phyloP scores from a whole-genome alignment of 176 grass and related monocot species.

The Oryza coarctata region DNA sequence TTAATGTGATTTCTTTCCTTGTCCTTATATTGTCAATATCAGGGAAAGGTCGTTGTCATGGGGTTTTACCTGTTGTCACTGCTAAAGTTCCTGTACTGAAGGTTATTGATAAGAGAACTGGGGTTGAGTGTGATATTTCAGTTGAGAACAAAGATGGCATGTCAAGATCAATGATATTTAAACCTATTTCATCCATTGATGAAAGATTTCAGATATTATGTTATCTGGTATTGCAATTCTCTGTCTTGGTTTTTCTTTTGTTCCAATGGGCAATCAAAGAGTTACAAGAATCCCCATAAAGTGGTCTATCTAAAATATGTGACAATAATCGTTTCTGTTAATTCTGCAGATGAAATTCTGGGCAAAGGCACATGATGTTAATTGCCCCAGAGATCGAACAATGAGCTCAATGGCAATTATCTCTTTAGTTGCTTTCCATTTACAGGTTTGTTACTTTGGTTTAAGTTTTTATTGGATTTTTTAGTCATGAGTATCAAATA shows the following conservation, averaged over 20 bases:
- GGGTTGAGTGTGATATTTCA: conserved; percentile 93
- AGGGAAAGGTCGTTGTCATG: conserved; percentile 55
- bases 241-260: conserved; percentile 12
- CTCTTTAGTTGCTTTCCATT: conserved; percentile 97
- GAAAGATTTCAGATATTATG: conserved; percentile 81
- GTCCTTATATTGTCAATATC: conserved; percentile 33
- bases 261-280: conserved; percentile 23
- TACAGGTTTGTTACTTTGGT: conserved; percentile 58
- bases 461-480: conserved; percentile 2
- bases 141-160: conserved; percentile 97
- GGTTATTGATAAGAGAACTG: conserved; percentile 53
- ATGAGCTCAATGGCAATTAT: conserved; percentile 97
- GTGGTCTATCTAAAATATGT: background rate
- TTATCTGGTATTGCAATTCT: conserved; percentile 77
- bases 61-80: conserved; percentile 63
- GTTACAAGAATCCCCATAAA: background rate
- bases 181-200: conserved; percentile 74
- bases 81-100: conserved; percentile 93
- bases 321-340: conserved; percentile 20
- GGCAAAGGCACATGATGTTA: conserved; percentile 74
- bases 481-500: background rate
- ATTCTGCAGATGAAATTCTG: conserved; percentile 79
- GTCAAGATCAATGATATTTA: conserved; percentile 75
- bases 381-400: conserved; percentile 81
- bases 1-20: conserved; percentile 5